Base-by-base conservation (phyloP, 768 basidiomycete species). In the Rickenella mellea region DNA sequence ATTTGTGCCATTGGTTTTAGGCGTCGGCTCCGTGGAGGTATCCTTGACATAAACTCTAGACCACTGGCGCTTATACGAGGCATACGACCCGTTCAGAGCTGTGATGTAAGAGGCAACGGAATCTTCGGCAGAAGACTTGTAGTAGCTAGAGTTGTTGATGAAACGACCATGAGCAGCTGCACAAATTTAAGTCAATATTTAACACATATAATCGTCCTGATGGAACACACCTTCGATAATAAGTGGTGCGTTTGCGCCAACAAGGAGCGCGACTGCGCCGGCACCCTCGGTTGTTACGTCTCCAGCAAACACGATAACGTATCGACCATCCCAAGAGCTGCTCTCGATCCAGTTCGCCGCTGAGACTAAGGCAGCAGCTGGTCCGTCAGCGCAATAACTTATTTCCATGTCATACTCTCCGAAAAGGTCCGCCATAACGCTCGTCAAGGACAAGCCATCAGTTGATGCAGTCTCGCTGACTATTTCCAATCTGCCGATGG, bases 321-420 rank as follows among this genome's bases (percentile, higher is more conserved):
- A 90, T 40, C 94, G 79, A 39, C 94, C 94, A 53, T 99, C 94
- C 96, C 94, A 99, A 5, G 85, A 90, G 40, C 79, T 80, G 28
- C 83, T 85, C 62, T 99, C 94, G 46, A 97, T 70, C 96, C 96
- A 99, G 75, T 99, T 99, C 58, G 94, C 71, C 38, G 90, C 87
- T 65, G 98, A 98, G 80, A 97, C 98, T 43, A 99, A 79, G 2
- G 96, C 96, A 35, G 96, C 96, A 19, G 96, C 98, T 26, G 90
- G 93, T 22, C 96, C 96, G 56, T 99, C 98, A 71, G 96, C 98
- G n/a, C 96, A 96, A 59, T 97, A 98, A 71, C 98, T 98, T 35
- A 87, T 91, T 68, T 99, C 96, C 61, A 99, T 86, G 52, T 96
- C 96, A 66, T 99, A 77, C 45, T 78, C 80, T 33, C 85, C 80